Evolutionary conservation across 805 yeast genomes (phyloP), one percentile per base, ranked within the genome.

Genomic region (Pichia sporocuriosa): DNA sequence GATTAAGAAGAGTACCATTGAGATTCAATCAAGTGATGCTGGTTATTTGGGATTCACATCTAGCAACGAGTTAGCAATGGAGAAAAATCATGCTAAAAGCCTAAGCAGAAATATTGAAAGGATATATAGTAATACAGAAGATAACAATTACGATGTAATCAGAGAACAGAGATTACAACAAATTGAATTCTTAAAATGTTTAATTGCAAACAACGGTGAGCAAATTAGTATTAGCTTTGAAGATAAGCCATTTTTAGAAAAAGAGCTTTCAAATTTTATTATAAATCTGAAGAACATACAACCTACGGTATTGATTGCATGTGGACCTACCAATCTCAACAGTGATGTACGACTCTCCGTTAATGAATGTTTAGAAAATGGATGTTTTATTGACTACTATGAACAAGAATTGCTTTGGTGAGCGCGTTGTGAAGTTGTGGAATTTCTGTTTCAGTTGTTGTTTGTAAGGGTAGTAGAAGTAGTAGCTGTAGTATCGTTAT

Each of bases 401-500:
- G 69, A 65, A 39, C 66, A 65, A 44, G 67, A 65, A 40, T 46
- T 65, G 27, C 48, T 63, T 24, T 65, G 68, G 69, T 62, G 37
- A 40, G 8, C 24, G 34, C 17, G 25, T 24, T 17, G 25, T 26
- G 9, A n/a, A n/a, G n/a, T 33, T 22, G 12, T 24, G 7, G 7
- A 23, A 23, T 8, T 7, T 23, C 11, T 23, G 11, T 23, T 7
- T 23, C 7, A 23, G 26, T 23, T 23, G 26, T 8, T 23, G 26
- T 23, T 8, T 7, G 11, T 11, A 23, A 23, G 10, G 11, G 26
- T 11, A 8, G 7, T 23, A 8, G 26, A 8, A 11, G 26, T 23
- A 7, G 26, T 23, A 23, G 11, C 26, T 23, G 26, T 23, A 23
- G 10, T 11, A 8, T 8, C 7, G 26, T 7, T 23, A n/a, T n/a